Evolutionary conservation across 768 basidiomycete genomes (phyloP).

Genomic region (Pisolithus sp.): DNA sequence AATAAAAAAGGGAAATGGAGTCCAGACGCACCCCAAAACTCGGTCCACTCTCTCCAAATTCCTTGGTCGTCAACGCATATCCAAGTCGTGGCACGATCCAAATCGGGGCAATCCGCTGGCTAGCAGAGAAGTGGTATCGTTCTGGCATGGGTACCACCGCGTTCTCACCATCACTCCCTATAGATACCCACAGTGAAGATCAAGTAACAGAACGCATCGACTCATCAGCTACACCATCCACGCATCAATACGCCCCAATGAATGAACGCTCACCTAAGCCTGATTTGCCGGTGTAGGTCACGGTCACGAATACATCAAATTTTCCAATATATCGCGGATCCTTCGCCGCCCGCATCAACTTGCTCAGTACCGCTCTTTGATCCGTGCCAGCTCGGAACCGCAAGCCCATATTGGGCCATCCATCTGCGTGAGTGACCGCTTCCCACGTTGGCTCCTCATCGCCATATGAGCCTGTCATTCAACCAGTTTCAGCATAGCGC

Average conservation of each 20-base stretch:
- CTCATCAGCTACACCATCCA: not conserved
- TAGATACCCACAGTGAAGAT: too few species aligned
- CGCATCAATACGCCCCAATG: not conserved
- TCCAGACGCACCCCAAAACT: conserved; percentile 63
- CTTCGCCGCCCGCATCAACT: conserved; percentile 48
- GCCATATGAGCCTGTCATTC: not conserved
- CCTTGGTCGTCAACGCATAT: conserved; percentile 66
- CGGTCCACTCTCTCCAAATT: conserved; percentile 55
- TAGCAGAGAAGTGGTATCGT: conserved; percentile 67
- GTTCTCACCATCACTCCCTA: conserved; percentile 10
- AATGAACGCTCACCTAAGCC: not conserved
- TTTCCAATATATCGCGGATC: conserved; percentile 36
- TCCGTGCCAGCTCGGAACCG: conserved; percentile 63
- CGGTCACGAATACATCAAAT: conserved; percentile 50
- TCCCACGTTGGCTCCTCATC: conserved; percentile 10
- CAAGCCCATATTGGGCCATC: conserved; percentile 88
- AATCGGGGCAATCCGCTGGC: conserved; percentile 79
- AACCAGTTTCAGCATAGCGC: conserved; percentile 6
- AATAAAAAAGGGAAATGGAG: not conserved
- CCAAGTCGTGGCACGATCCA: conserved; percentile 80
- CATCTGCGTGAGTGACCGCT: conserved; percentile 54
- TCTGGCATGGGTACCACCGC: conserved; percentile 53
- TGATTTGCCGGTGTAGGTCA: conserved; percentile 19
- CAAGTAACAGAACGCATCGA: too few species aligned
- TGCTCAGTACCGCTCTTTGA: conserved; percentile 45